These are phyloP conservation scores for Cyphellophora attinorum DNA, from an alignment of 2,329 filamentous ascomycete species.

Conservation along the genomic window DNA sequence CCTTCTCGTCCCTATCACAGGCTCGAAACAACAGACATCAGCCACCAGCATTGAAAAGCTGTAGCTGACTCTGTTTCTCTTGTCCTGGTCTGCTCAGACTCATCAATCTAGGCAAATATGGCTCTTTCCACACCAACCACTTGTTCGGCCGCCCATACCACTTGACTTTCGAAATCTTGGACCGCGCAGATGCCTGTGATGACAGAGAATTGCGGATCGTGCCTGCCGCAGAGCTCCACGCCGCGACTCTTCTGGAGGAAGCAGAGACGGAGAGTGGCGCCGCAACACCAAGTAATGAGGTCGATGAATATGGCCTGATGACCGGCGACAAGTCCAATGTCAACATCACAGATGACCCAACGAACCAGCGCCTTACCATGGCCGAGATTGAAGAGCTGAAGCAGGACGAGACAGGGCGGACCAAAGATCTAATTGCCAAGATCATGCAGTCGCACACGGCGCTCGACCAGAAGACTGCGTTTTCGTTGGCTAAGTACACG, in stretches of 20 bases:
- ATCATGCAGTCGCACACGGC: slow-evolving; percentile 81
- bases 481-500: slow-evolving; percentile 92
- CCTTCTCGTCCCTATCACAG: no score
- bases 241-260: slow-evolving; percentile 55
- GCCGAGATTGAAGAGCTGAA: slow-evolving; percentile 65
- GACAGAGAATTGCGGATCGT: slow-evolving; percentile 66
- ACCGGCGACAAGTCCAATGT: slow-evolving; percentile 41
- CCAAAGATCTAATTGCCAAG: slow-evolving; percentile 85
- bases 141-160: slow-evolving; percentile 86
- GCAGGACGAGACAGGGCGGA: slow-evolving; percentile 63
- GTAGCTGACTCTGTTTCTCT: slow-evolving; percentile 19
- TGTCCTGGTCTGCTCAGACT: no score
- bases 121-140: slow-evolving; percentile 78
- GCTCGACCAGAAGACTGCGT: slow-evolving; percentile 87
- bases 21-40: slow-evolving; percentile 17
- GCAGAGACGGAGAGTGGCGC: slow-evolving; percentile 29
- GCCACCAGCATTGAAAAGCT: slow-evolving; percentile 12
- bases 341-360: slow-evolving; percentile 52
- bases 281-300: slow-evolving; percentile 19
- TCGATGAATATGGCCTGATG: slow-evolving; percentile 27
- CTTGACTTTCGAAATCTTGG: slow-evolving; percentile 80
- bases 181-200: slow-evolving; percentile 49
- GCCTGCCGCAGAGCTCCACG: slow-evolving; percentile 70
- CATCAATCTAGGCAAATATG: slow-evolving; percentile 86
- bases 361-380: slow-evolving; percentile 65